Percentiles rank a stretch among this genome's conserved stretches.
Conservation (phyloP, 768 basidiomycete genomes). For the Termitomyces sp. region DNA sequence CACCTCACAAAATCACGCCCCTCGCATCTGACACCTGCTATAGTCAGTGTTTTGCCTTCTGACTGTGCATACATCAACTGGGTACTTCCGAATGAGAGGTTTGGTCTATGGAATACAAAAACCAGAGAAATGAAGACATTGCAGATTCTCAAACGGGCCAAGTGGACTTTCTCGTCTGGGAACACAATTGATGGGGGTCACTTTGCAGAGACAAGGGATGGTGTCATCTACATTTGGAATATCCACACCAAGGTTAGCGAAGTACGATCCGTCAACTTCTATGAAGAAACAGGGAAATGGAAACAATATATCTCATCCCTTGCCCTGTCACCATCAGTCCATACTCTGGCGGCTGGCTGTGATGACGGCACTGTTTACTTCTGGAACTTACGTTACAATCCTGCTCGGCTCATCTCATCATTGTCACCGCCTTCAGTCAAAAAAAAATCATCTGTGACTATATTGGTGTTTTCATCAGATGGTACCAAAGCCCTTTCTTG, state of each 20-base stretch:
- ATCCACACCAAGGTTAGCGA: not conserved
- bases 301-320: not conserved
- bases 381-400: not conserved
- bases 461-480: no score
- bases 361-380: not conserved
- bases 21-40: not conserved
- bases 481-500: not conserved
- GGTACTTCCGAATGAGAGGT: no score
- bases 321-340: not conserved
- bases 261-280: not conserved
- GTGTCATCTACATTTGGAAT: not conserved
- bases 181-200: not conserved
- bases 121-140: no score
- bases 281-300: not conserved
- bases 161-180: no score
- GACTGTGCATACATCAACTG: not conserved
- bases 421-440: no score
- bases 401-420: no score
- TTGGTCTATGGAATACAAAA: no score
- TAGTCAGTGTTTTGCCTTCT: not conserved
- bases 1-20: not conserved
- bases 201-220: not conserved
- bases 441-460: no score
- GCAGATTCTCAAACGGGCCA: no score
- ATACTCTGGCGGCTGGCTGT: not conserved